phyloP scores from a whole-genome alignment of 805 yeast genomes.

The Yarrowia sp. region DNA sequence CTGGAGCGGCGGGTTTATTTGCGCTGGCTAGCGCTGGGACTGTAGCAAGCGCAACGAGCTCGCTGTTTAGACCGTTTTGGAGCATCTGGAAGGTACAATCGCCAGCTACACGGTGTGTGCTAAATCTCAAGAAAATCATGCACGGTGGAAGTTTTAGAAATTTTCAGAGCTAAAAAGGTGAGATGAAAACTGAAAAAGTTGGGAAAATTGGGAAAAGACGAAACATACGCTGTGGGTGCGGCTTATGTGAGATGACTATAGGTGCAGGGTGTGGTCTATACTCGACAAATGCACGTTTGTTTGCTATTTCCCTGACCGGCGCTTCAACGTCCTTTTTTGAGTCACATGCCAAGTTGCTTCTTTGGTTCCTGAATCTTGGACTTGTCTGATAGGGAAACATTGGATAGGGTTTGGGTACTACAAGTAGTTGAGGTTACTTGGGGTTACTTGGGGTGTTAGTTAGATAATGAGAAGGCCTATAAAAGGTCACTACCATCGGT shows the following conservation, averaged over 20 bases:
- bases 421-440: no score
- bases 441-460: no score
- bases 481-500: no score
- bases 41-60: background rate
- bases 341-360: background rate
- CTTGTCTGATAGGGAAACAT: constrained; percentile 5
- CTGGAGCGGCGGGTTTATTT: background rate
- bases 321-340: no score
- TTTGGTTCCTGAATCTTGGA: constrained; percentile 1
- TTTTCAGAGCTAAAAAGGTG: constrained; percentile 16
- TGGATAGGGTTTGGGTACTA: background rate
- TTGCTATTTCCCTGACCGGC: background rate
- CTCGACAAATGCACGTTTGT: background rate
- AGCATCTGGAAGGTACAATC: constrained; percentile 7
- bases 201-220: background rate
- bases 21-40: background rate
- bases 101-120: background rate
- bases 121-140: background rate
- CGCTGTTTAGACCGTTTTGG: background rate
- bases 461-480: no score
- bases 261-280: background rate
- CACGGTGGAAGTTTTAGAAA: background rate
- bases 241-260: constrained; percentile 16
- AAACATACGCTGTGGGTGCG: background rate
- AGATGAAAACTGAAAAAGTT: background rate